Percentiles rank a stretch among this genome's conserved stretches.
phyloP scores from a whole-genome alignment of 306 rosid genomes.

The Vicia sativa region DNA sequence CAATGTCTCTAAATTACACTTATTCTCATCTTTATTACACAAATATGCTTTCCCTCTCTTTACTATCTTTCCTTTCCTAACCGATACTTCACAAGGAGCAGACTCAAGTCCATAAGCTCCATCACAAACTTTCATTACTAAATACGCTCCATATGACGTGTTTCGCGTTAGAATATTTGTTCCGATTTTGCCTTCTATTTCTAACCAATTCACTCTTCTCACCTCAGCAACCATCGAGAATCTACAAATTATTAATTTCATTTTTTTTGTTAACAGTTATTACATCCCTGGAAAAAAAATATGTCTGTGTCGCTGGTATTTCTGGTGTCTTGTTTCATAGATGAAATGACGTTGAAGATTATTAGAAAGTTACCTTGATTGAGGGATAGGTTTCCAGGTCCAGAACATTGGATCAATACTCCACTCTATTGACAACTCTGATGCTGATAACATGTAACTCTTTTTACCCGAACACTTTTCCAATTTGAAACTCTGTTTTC shows the following conservation, averaged over 20 bases:
- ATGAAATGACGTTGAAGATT: background rate
- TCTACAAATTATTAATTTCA: constrained; percentile 35
- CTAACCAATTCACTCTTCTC: constrained; percentile 56
- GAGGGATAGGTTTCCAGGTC: constrained; percentile 53
- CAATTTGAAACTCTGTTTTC: constrained; percentile 53
- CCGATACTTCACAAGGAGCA: constrained; percentile 39
- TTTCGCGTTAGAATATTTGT: constrained; percentile 43
- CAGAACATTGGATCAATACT: constrained; percentile 53
- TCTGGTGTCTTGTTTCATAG: too few species aligned
- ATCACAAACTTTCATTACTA: constrained; percentile 48
- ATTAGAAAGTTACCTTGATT: constrained; percentile 52
- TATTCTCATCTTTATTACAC: constrained; percentile 28
- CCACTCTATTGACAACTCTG: constrained; percentile 56
- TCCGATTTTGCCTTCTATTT: constrained; percentile 57
- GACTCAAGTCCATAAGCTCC: constrained; percentile 59
- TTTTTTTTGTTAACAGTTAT: background rate
- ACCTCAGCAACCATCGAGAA: constrained; percentile 58
- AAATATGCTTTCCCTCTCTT: constrained; percentile 40
- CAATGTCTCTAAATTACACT: constrained; percentile 41
- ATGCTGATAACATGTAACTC: constrained; percentile 54
- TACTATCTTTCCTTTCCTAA: constrained; percentile 40
- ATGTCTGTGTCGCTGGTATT: too few species aligned
- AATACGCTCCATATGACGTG: constrained; percentile 59
- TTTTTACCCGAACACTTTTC: constrained; percentile 51
- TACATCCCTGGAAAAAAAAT: too few species aligned